phyloP scores from a whole-genome alignment of 2,329 filamentous ascomycete genomes.

The Alternaria burnsii region DNA sequence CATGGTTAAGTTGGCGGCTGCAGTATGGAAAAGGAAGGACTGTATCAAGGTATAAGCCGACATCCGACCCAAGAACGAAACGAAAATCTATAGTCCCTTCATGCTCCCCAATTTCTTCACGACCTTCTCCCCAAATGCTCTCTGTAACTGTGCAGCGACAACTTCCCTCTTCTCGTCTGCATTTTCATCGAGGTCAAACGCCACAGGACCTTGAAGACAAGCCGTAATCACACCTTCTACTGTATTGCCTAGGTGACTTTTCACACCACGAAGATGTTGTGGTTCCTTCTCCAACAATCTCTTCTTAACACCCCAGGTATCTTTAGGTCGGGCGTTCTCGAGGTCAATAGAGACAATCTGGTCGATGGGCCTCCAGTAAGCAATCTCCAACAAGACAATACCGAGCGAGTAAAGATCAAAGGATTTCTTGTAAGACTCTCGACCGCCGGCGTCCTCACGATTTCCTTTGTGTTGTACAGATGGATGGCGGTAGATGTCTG shows the following conservation, averaged over 20 bases:
- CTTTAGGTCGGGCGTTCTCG: conserved; percentile 49
- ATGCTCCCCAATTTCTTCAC: conserved; percentile 40
- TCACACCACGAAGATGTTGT: conserved; percentile 34
- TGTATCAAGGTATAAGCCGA: neutral
- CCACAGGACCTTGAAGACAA: conserved; percentile 42
- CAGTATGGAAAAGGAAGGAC: neutral
- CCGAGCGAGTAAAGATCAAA: conserved; percentile 65
- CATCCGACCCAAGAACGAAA: neutral
- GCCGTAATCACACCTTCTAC: conserved; percentile 37
- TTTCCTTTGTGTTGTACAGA: conserved; percentile 51
- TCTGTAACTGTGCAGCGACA: conserved; percentile 42
- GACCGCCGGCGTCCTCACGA: conserved; percentile 28
- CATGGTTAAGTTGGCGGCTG: neutral
- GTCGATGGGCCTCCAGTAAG: conserved; percentile 62
- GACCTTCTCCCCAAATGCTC: conserved; percentile 43
- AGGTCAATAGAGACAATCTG: conserved; percentile 52
- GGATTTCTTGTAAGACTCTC: conserved; percentile 55
- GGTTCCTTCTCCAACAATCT: conserved; percentile 32
- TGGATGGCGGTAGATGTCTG: conserved; percentile 63
- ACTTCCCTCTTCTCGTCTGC: conserved; percentile 43
- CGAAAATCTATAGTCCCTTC: conserved; percentile 23
- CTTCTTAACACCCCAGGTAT: conserved; percentile 50
- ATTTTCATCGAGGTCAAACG: conserved; percentile 38
- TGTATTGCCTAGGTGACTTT: conserved; percentile 36
- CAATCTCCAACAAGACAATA: conserved; percentile 63